phyloP scores from a whole-genome alignment of 495 filamentous ascomycete genomes.

The Terfezia boudieri region DNA sequence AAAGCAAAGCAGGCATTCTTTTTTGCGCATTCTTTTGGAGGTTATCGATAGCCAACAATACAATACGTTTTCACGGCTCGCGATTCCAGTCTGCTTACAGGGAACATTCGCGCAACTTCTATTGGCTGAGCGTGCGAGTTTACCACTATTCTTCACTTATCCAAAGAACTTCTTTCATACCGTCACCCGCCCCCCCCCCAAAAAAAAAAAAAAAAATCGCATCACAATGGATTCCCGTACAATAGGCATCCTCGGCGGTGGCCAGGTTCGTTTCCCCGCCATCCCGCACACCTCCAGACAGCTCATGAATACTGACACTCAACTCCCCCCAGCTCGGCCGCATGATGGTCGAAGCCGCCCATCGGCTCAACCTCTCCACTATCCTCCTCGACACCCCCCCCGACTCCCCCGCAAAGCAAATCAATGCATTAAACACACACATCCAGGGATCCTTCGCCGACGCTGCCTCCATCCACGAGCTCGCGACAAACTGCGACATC shows the following conservation, averaged over 20 bases:
- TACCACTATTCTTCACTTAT: no score
- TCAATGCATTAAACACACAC: conserved; percentile 50
- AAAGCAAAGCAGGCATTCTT: no score
- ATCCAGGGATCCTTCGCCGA: conserved; percentile 52
- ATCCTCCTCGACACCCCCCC: conserved; percentile 52
- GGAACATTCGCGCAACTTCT: no score
- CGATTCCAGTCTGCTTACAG: no score
- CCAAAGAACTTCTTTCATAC: no score
- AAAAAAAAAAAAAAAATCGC: no score
- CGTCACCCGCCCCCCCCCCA: no score
- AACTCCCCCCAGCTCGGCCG: conserved; percentile 37
- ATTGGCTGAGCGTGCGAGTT: no score
- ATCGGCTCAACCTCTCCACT: conserved; percentile 59
- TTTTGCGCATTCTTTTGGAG: no score
- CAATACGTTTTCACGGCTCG: no score
- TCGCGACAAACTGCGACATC: conserved; percentile 59
- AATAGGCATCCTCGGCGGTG: conserved; percentile 49
- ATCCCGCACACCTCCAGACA: neutral
- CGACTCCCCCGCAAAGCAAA: conserved; percentile 72
- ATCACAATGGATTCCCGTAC: conserved; percentile 19
- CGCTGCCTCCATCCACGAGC: conserved; percentile 38
- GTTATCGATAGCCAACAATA: no score
- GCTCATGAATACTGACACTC: neutral
- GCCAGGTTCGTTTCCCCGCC: conserved; percentile 28
- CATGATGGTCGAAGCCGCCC: conserved; percentile 87